Conservation (phyloP, 2,329 filamentous ascomycete genomes). For the Xylaria sp. region DNA sequence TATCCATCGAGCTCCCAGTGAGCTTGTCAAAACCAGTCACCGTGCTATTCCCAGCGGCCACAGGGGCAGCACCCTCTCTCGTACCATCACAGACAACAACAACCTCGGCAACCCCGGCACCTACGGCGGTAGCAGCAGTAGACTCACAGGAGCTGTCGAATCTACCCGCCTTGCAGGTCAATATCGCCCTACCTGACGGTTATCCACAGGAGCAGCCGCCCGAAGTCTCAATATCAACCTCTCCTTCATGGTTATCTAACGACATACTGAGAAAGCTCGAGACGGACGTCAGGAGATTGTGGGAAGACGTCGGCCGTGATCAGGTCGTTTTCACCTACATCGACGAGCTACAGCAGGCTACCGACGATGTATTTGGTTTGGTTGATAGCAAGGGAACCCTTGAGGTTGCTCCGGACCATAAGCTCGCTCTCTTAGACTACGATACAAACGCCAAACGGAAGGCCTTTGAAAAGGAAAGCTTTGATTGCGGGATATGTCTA, state of each 20-base stretch:
- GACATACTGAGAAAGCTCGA: slow-evolving; percentile 62
- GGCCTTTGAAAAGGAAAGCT: slow-evolving; percentile 85
- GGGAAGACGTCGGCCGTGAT: slow-evolving; percentile 71
- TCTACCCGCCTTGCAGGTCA: slow-evolving; percentile 67
- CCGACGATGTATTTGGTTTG: slow-evolving; percentile 70
- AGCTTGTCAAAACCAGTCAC: slow-evolving; percentile 65
- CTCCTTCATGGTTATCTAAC: slow-evolving; percentile 67
- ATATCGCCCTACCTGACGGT: slow-evolving; percentile 64
- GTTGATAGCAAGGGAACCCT: slow-evolving; percentile 61
- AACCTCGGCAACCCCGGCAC: slow-evolving; percentile 10
- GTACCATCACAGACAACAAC: slow-evolving; percentile 30
- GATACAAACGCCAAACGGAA: slow-evolving; percentile 78
- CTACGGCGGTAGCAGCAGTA: slow-evolving; percentile 32
- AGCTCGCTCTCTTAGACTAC: slow-evolving; percentile 80
- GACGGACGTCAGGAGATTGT: slow-evolving; percentile 62
- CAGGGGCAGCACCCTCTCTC: slow-evolving; percentile 49
- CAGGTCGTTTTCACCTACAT: slow-evolving; percentile 72
- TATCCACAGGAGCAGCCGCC: slow-evolving; percentile 69
- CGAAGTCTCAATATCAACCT: slow-evolving; percentile 61
- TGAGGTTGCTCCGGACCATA: slow-evolving; percentile 66
- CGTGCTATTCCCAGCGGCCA: slow-evolving; percentile 66
- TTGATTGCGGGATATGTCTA: slow-evolving; percentile 87
- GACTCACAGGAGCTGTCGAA: slow-evolving; percentile 65
- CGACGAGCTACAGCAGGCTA: slow-evolving; percentile 69
- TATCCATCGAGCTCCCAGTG: slow-evolving; percentile 69